Conservation (phyloP, 169 alveolate species). For the Cryptosporidium muris region DNA sequence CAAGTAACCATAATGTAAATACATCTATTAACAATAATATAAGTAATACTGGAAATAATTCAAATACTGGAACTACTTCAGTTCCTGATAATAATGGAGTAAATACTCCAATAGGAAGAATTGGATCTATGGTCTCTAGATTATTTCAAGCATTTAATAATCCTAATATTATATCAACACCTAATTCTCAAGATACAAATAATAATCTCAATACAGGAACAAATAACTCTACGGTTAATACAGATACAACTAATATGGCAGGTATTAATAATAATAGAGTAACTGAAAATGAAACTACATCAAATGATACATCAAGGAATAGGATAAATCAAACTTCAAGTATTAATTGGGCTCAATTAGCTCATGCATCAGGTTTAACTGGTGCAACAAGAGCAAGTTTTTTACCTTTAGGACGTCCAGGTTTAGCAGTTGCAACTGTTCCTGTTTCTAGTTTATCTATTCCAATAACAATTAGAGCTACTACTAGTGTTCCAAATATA, state of each 20-base stretch:
- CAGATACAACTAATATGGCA: neutral
- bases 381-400: slow-evolving; percentile 22
- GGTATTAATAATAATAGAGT: neutral
- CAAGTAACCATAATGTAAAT: neutral
- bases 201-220: neutral
- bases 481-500: slow-evolving; percentile 23
- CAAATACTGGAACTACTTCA: slow-evolving; percentile 2
- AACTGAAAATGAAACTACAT: neutral
- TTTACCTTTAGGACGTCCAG: slow-evolving; percentile 65
- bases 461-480: slow-evolving; percentile 60
- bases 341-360: slow-evolving; percentile 21
- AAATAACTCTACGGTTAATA: neutral
- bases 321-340: neutral
- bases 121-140: slow-evolving; percentile 61
- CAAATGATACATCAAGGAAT: neutral
- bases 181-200: neutral
- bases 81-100: slow-evolving; percentile 6
- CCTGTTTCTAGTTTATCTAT: slow-evolving; percentile 53
- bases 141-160: slow-evolving; percentile 60
- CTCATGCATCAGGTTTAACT: slow-evolving; percentile 7
- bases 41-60: neutral
- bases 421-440: slow-evolving; percentile 53
- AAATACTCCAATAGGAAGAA: slow-evolving; percentile 49
- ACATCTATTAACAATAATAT: neutral
- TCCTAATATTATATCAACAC: slow-evolving; percentile 1